These are phyloP conservation scores for Elongisporangium senticosum DNA, from an alignment of 352 stramenopile species.

Conservation along the genomic window DNA sequence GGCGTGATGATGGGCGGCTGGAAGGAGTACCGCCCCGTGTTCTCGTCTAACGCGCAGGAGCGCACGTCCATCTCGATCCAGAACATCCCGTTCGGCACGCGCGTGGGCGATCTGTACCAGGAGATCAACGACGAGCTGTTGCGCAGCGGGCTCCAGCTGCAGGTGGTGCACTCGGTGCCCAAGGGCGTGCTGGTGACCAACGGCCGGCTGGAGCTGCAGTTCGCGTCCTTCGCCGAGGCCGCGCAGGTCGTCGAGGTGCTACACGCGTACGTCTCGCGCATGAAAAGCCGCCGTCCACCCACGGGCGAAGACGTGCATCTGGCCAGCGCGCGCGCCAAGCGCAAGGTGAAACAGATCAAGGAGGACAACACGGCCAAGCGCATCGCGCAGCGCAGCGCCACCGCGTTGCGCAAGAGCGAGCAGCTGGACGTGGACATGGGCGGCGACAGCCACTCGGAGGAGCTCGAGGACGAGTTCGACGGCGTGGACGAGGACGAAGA, in stretches of 20 bases:
- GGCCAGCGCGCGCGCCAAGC: constrained; percentile 29
- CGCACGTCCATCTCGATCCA: constrained; percentile 63
- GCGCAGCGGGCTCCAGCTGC: constrained; percentile 36
- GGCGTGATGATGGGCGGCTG: constrained; percentile 82
- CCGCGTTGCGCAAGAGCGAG: background rate
- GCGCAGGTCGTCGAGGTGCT: constrained; percentile 71
- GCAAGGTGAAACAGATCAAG: constrained; percentile 29
- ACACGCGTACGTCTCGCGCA: constrained; percentile 34
- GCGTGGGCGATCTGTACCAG: constrained; percentile 43
- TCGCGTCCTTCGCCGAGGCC: constrained; percentile 65
- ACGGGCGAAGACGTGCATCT: constrained; percentile 37
- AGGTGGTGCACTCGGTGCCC: constrained; percentile 47
- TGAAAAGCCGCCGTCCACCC: constrained; percentile 46
- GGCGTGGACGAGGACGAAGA: background rate
- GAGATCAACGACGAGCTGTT: constrained; percentile 54
- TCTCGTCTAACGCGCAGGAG: constrained; percentile 42
- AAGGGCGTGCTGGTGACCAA: constrained; percentile 67
- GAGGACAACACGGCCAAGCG: constrained; percentile 10
- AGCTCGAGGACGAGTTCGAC: constrained; percentile 9
- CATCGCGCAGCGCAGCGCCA: background rate
- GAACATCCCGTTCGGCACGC: constrained; percentile 73
- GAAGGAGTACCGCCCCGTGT: constrained; percentile 81
- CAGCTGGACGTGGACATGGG: background rate
- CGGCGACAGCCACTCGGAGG: background rate
- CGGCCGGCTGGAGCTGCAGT: constrained; percentile 67